phyloP scores from a whole-genome alignment of 805 yeast genomes.

The Schwanniomyces yamadae region DNA sequence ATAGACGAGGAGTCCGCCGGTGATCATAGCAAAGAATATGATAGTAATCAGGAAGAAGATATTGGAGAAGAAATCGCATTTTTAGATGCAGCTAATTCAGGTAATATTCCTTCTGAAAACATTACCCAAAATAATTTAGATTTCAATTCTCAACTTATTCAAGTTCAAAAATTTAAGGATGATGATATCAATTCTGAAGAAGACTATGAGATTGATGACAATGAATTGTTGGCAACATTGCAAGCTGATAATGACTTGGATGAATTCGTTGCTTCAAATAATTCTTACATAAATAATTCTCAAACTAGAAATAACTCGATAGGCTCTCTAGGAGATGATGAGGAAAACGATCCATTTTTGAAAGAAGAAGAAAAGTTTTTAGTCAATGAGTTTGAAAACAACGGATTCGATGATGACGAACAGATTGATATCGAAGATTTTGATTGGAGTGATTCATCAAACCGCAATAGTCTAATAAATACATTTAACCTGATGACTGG shows the following conservation, averaged over 20 bases:
- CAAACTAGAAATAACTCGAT: conserved; percentile 26
- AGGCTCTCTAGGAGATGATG: conserved; percentile 34
- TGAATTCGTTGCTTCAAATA: conserved; percentile 24
- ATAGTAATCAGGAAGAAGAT: conserved; percentile 48
- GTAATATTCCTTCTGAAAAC: conserved; percentile 2
- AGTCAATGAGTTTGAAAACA: conserved; percentile 45
- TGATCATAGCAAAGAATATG: conserved; percentile 10
- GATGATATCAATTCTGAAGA: conserved; percentile 55
- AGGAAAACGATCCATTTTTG: conserved; percentile 36
- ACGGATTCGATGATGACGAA: conserved; percentile 46
- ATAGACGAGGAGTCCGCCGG: conserved; percentile 21
- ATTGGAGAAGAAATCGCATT: conserved; percentile 52
- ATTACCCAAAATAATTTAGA: conserved; percentile 21
- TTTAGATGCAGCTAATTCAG: conserved; percentile 3
- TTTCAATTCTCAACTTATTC: conserved; percentile 35
- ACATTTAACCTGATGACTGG: conserved; percentile 19
- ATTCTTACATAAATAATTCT: conserved; percentile 6
- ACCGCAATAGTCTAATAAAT: conserved; percentile 13
- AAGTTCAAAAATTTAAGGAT: conserved; percentile 53
- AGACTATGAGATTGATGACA: conserved; percentile 59
- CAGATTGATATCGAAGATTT: conserved; percentile 28
- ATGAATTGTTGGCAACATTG: conserved; percentile 44
- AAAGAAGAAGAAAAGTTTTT: conserved; percentile 45
- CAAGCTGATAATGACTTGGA: conserved; percentile 47
- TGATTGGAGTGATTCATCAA: conserved; percentile 12